Percentiles rank a stretch among this genome's conserved stretches.
These are phyloP conservation scores for Penicillium sp. DNA, from an alignment of 2,329 filamentous ascomycete genomes.

Conservation along the genomic window DNA sequence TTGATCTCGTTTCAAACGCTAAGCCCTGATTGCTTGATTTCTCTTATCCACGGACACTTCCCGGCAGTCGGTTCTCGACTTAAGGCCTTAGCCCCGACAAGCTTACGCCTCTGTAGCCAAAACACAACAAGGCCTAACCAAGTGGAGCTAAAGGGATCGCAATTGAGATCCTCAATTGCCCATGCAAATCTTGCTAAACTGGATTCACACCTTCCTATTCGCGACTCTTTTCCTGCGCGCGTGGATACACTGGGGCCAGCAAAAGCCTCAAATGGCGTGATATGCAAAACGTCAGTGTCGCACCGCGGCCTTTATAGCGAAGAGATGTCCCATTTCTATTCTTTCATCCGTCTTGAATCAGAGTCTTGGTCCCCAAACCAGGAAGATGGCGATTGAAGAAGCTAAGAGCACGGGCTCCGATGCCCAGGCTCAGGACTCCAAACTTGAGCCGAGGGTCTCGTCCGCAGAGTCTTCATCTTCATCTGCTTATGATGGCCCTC, in stretches of 20 bases:
- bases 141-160: not conserved
- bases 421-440: constrained; percentile 5
- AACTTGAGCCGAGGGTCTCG: constrained; percentile 7
- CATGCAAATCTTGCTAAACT: not conserved
- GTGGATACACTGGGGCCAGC: not conserved
- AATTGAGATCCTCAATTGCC: constrained; percentile 1
- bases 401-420: constrained; percentile 4
- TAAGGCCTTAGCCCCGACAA: not conserved
- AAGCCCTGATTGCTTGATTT: not conserved
- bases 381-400: constrained; percentile 23
- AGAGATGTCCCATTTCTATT: not conserved
- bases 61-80: not conserved
- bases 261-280: constrained; percentile 10
- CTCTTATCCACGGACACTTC: not conserved
- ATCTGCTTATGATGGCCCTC: constrained; percentile 11
- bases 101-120: not conserved
- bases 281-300: not conserved
- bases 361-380: not conserved
- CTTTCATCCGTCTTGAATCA: not conserved
- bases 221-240: not conserved
- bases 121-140: not conserved
- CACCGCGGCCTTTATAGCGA: constrained; percentile 14
- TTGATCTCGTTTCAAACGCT: not conserved
- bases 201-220: not conserved
- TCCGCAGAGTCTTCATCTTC: constrained; percentile 19